Evolutionary conservation across 164 flowering plant genomes (phyloP), one percentile per base, ranked within the genome.

Genomic region (Platanus orientalis): DNA sequence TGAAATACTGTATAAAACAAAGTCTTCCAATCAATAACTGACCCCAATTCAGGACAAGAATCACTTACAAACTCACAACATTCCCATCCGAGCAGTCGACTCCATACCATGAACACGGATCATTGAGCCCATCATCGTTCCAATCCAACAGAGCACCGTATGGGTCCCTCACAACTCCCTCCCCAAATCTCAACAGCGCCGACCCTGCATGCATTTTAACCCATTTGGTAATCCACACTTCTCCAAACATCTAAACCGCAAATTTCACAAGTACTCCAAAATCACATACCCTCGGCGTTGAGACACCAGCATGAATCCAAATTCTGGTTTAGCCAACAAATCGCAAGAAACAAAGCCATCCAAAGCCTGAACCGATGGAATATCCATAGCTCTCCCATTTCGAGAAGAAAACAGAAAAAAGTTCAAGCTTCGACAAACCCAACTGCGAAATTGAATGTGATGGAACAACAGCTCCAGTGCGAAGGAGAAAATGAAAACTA

Each of bases 31-130:
- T 42, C 30, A 42, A 6, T 20, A 29, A 25, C n/a, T 26, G 29
- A 47, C 26, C 14, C 13, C 29, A 53, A n/a, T 34, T 12, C 20
- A 19, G 32, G 0, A 10, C 44, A 62, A 61, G 49, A 65, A 30
- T 23, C n/a, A 78, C 90, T 80, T 53, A 83, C 90, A 83, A 63
- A 34, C 39, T 49, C 2, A 70, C 77, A 3, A 81, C 84, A 59
- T 71, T 76, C 17, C 84, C 84, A 23, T 77, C 67, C 0, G 77
- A 77, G 71, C 87, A 85, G 30, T 67, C 70, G 21, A 85, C 80
- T 10, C 90, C 90, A 28, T 73, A 77, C 90, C 87, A 81, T 2
- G 74, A 77, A 61, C 90, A 83, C 1, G 69, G 83, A 67, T 82
- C 76, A 27, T 58, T 5, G 0, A 71, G 75, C 52, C 69, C 79